Base-by-base conservation (phyloP, 2,329 filamentous ascomycete genomes). In the Cylindrodendrum hubeiense region DNA sequence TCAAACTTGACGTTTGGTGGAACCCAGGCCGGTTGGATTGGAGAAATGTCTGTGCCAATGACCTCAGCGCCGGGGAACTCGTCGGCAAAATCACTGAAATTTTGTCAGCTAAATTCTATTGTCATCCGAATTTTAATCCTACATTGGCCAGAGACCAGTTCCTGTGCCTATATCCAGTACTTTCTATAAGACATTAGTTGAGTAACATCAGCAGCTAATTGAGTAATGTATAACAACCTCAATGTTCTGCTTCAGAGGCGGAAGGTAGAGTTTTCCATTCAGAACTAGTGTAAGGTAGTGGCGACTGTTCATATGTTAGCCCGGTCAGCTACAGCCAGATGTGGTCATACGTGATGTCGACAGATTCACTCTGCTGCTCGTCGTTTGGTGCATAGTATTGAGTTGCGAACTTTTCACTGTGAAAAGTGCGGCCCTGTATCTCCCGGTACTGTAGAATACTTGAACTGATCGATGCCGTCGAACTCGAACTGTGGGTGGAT, bases 11-110 rank as follows among this genome's bases (percentile, higher is more conserved):
- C 57, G 5, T 67, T 67, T 1, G 65, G 57, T 3, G 63, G 65
- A 28, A 67, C 26, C 65, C 65, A 67, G 1, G 56, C 49, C 3
- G 65, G 65, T 68, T 89, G 87, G 17, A 87, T 86, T 2, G 86
- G 85, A n/a, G 84, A 86, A 9, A 89, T 81, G 71, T 89, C 86
- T 5, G 84, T 86, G 47, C 86, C 86, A 47, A 82, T 79, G 13
- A 76, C 85, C 78, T 73, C 79, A 65, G 74, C 82, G 67, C 79
- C 70, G 21, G 84, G 84, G 46, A 82, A 83, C 13, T 80, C 66
- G 56, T 85, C 74, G 68, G 80, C 75, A 53, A 79, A 75, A 64
- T 88, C 87, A 64, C 89, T 89, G n/a, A 52, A 17, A 28, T 17
- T 15, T 19, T 12, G 47, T 51, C 3, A 28, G 37, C n/a, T 7